These are phyloP conservation scores for Keqinozyma sinolaborantium DNA, from an alignment of 1,139 yeast species.

Conservation along the genomic window DNA sequence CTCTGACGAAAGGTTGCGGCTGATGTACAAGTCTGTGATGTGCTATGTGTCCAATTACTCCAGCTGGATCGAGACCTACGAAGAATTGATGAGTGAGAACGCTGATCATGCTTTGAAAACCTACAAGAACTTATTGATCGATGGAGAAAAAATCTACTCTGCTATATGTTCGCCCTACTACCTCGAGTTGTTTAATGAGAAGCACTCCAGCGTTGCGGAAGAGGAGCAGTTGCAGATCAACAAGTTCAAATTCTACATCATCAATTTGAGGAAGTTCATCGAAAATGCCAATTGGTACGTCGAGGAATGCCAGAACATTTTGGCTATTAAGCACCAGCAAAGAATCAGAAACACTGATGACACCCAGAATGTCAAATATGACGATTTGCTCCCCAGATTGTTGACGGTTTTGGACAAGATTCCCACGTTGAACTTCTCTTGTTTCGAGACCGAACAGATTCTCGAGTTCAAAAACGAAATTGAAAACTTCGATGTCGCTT, in stretches of 20 bases:
- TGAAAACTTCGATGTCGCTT: slow-evolving; percentile 49
- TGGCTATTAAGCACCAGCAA: slow-evolving; percentile 50
- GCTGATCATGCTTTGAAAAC: slow-evolving; percentile 46
- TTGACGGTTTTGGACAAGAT: slow-evolving; percentile 42
- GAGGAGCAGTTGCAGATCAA: slow-evolving; percentile 8
- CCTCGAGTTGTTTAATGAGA: slow-evolving; percentile 6
- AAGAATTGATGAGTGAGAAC: slow-evolving; percentile 33
- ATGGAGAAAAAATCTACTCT: slow-evolving; percentile 52
- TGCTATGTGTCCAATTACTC: slow-evolving; percentile 42
- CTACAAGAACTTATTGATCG: slow-evolving; percentile 43
- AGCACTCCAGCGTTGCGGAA: slow-evolving; percentile 2
- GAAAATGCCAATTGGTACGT: slow-evolving; percentile 47
- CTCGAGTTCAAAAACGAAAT: slow-evolving; percentile 53
- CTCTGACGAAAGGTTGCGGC: slow-evolving; percentile 50
- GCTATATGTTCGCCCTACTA: slow-evolving; percentile 23
- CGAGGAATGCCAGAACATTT: slow-evolving; percentile 52
- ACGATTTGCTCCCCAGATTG: slow-evolving; percentile 18
- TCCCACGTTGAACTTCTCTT: slow-evolving; percentile 46
- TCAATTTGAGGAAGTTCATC: slow-evolving; percentile 42
- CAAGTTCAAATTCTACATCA: slow-evolving; percentile 19
- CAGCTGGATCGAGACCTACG: slow-evolving; percentile 49
- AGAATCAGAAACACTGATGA: slow-evolving; percentile 30
- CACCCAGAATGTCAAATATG: slow-evolving; percentile 8
- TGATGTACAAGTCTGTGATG: slow-evolving; percentile 28
- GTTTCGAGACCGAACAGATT: slow-evolving; percentile 61